Evolutionary conservation across 108 stramenopile genomes (phyloP), one percentile per base, ranked within the genome.

Genomic region (Nitzschia sp.): DNA sequence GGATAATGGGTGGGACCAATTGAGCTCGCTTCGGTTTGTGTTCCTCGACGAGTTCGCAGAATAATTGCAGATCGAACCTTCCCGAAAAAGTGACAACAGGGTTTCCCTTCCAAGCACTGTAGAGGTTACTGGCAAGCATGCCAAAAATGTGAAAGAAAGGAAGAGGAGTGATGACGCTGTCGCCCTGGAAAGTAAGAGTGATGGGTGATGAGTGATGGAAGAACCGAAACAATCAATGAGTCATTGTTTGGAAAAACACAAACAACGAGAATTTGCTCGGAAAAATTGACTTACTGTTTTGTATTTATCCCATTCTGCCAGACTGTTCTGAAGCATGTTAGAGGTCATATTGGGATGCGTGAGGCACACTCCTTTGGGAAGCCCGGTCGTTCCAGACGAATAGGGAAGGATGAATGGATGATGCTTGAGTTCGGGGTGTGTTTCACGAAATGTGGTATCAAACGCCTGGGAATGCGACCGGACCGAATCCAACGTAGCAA

Each of bases 71-170:
- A 66, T 95, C 94, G 72, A 95, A 97, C 22, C 88, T 72, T 37
- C 73, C 81, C 20, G 87, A 85, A 54, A 79, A 86, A 15, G 93
- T 94, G 44, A 93, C 76, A 10, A 92, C 41, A 44, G 79, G 81
- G 65, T 80, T 70, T 9, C 91, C 92, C 64, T 80, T 82, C 84
- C 86, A 86, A 17, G 77, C 77, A 42, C 69, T 75, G 68, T 82
- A 88, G 39, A 92, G 51, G 42, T 83, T 57, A 34, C 84, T 79
- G 1, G 70, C 84, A 10, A 79, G 57, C 51, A 94, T 81, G 34
- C 90, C 95, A 72, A 91, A 96, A 38, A 96, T 96, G 61, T 96
- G 95, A 77, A 96, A 96, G 59, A 93, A 88, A n/a, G 95, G 95
- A 0, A 96, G 83, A 1, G 95, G 95, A 29, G 79, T 78, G 53